phyloP scores from a whole-genome alignment of 305 asterid species.

The Fraxinus baroniana region DNA sequence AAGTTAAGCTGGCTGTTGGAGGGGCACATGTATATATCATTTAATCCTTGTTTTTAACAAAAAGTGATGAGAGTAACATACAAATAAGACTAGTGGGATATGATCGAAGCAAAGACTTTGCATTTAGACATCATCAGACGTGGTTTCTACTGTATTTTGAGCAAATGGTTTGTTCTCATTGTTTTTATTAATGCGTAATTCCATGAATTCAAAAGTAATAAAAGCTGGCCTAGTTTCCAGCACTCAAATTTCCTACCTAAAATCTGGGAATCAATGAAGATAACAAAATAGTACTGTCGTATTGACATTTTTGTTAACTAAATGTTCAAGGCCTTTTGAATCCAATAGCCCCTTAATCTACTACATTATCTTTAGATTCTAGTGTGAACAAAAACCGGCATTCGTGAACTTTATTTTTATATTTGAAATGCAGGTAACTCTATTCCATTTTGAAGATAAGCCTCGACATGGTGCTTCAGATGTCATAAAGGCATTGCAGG shows the following conservation, averaged over 20 bases:
- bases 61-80: neutral
- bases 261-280: neutral
- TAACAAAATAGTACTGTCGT: neutral
- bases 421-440: slow-evolving; percentile 63
- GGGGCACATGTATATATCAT: neutral
- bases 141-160: neutral
- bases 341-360: neutral
- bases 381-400: neutral
- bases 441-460: slow-evolving; percentile 89
- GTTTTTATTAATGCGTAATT: neutral
- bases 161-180: neutral
- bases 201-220: neutral
- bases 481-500: slow-evolving; percentile 65
- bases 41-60: neutral
- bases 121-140: neutral
- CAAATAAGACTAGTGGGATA: neutral
- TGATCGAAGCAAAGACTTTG: neutral
- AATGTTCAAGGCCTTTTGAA: neutral
- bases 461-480: slow-evolving; percentile 75
- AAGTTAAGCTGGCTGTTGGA: neutral
- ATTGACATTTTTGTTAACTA: neutral
- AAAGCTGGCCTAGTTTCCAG: neutral
- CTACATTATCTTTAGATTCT: neutral
- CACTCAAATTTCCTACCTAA: neutral
- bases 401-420: neutral